A percentile compares a stretch with the other conserved stretches of the same genome.
Evolutionary conservation across 2,329 filamentous ascomycete species (phyloP).

Genomic region (Rosellinia necatrix): DNA sequence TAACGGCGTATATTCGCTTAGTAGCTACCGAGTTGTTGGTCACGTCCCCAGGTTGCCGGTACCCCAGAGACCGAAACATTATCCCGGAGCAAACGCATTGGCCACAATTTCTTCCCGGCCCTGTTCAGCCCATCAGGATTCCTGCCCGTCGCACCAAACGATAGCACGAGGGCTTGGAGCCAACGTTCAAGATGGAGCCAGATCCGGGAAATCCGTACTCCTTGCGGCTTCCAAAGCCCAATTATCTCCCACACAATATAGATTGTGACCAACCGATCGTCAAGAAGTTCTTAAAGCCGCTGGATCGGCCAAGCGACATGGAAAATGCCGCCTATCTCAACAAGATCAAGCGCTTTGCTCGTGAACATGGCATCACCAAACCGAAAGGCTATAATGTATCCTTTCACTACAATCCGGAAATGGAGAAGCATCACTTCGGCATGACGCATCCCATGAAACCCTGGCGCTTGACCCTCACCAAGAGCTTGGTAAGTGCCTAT

Average conservation of each 20-base stretch:
- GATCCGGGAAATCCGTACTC: constrained; percentile 51
- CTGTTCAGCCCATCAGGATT: too few species aligned
- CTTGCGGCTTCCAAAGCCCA: constrained; percentile 60
- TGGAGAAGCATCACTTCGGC: constrained; percentile 97
- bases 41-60: neutral
- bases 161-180: neutral
- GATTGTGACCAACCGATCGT: constrained; percentile 57
- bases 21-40: neutral
- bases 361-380: constrained; percentile 71
- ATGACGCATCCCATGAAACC: constrained; percentile 99
- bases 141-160: too few species aligned
- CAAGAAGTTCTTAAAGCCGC: constrained; percentile 55
- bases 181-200: constrained; percentile 44
- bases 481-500: constrained; percentile 91
- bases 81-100: neutral
- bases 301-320: constrained; percentile 55
- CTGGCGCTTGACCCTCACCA: constrained; percentile 93
- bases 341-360: constrained; percentile 61
- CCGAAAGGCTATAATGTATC: constrained; percentile 90
- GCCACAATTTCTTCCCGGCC: neutral
- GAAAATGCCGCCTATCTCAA: constrained; percentile 62
- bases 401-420: constrained; percentile 92
- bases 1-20: too few species aligned
- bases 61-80: too few species aligned
- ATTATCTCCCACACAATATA: constrained; percentile 62